A percentile compares a stretch with the other conserved stretches of the same genome.
Evolutionary conservation across 1,139 yeast species (phyloP).

Genomic region (Debaryomyces nepalensis): DNA sequence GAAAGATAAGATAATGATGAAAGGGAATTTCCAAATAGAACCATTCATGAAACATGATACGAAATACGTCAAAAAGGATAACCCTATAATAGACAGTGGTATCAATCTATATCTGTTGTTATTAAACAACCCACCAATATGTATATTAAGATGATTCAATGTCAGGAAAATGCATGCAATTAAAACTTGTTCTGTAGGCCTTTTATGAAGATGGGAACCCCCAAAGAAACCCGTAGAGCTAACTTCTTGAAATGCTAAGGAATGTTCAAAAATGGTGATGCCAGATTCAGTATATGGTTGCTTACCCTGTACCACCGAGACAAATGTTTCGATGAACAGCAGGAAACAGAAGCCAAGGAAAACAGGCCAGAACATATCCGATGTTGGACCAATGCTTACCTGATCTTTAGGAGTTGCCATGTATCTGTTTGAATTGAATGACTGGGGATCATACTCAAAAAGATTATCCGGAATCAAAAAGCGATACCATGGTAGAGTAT

Average conservation of each 20-base stretch:
- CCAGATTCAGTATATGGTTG: conserved; percentile 70
- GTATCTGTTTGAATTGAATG: conserved; percentile 31
- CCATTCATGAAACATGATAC: conserved; percentile 41
- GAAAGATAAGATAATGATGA: conserved; percentile 57
- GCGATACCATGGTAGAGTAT: conserved; percentile 26
- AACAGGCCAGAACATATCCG: conserved; percentile 65
- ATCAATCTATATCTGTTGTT: conserved; percentile 58
- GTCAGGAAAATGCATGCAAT: conserved; percentile 56
- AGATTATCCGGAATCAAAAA: conserved; percentile 25
- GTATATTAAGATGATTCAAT: conserved; percentile 59
- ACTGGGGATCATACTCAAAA: conserved; percentile 41
- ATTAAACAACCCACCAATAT: conserved; percentile 59
- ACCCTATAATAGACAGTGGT: conserved; percentile 63
- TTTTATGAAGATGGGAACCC: conserved; percentile 25
- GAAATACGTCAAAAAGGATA: conserved; percentile 53
- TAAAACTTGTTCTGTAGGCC: conserved; percentile 60
- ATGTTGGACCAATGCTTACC: conserved; percentile 54
- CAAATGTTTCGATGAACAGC: conserved; percentile 72
- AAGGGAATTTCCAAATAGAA: conserved; percentile 53
- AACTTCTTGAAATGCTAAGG: conserved; percentile 73
- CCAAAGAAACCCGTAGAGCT: conserved; percentile 48
- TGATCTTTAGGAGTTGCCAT: conserved; percentile 39
- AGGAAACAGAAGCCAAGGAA: conserved; percentile 65
- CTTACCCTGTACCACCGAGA: conserved; percentile 61
- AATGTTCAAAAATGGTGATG: conserved; percentile 72